Percentiles rank a stretch among this genome's conserved stretches.
Conservation (phyloP, 306 rosid genomes). For the Cucumis hystrix region DNA sequence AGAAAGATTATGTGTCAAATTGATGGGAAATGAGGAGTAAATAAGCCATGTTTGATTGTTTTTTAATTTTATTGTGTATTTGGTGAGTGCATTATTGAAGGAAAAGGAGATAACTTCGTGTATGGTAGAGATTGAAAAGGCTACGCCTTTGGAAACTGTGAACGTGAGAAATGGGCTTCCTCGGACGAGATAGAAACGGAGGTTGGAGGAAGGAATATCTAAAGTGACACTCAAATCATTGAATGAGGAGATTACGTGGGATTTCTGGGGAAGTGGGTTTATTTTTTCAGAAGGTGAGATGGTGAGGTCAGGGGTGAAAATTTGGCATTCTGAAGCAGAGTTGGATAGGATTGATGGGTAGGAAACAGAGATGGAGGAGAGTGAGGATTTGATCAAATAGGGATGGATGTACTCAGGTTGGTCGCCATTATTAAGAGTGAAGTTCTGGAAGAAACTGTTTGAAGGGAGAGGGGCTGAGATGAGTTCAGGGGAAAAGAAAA, state of each 20-base stretch:
- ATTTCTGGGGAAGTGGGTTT: constrained; percentile 12
- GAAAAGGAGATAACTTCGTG: constrained; percentile 53
- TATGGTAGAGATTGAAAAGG: constrained; percentile 38
- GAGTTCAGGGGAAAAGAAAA: constrained; percentile 45
- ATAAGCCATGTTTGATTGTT: constrained; percentile 77
- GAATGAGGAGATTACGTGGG: constrained; percentile 47
- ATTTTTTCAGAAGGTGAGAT: constrained; percentile 26
- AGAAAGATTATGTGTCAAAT: constrained; percentile 20
- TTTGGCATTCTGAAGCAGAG: constrained; percentile 35
- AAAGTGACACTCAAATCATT: constrained; percentile 60
- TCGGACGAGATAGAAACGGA: constrained; percentile 53
- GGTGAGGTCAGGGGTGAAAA: constrained; percentile 52
- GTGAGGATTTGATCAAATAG: constrained; percentile 48
- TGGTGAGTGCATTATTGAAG: constrained; percentile 30
- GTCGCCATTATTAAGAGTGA: constrained; percentile 60
- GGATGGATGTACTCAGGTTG: constrained; percentile 82
- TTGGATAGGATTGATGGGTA: constrained; percentile 42
- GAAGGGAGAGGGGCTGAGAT: constrained; percentile 64
- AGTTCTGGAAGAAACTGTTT: constrained; percentile 84
- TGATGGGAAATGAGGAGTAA: constrained; percentile 44
- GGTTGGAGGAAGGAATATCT: constrained; percentile 57
- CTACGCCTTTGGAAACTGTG: constrained; percentile 22
- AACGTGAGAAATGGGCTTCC: constrained; percentile 73
- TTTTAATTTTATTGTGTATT: constrained; percentile 41
- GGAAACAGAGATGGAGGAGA: constrained; percentile 46